Evolutionary conservation across 805 yeast genomes (phyloP), one percentile per base, ranked within the genome.

Genomic region (Kodamaea restingae): DNA sequence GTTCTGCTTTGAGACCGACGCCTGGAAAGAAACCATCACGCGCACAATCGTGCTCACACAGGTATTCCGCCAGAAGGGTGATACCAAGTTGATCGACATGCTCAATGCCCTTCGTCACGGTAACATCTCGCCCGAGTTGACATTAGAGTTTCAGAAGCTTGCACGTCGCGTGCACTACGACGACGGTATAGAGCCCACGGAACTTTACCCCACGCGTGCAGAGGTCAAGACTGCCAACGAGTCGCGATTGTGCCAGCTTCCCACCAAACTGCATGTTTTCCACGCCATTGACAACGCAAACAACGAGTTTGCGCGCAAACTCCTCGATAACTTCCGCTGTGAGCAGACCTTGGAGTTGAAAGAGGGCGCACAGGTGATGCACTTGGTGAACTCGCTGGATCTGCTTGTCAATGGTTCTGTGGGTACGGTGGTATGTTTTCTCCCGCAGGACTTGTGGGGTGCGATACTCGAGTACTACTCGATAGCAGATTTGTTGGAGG

Each of bases 311-410:
- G 49, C 49, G 32, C 42, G 56, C 14, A 56, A 63, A 24, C 52
- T 66, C 41, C 59, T 81, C 36, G 81, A 82, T 15, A 71, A 74
- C 33, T 67, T 87, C 28, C 81, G 90, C 84, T 95, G 93, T 32
- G 84, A 82, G 18, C 71, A 73, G 41, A 55, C 50, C 5, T 54
- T 93, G 11, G 70, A 66, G 2, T 63, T 93, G 47, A 91, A 90
- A 57, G 80, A 77, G 39, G 88, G 87, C 26, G 95, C 96, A 0
- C 98, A 93, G 60, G 97, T 93, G 1, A 90, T 93, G 96, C 80
- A 87, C 72, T 63, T 93, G 48, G 87, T 85, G 51, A 93, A 93
- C 56, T 39, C 43, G 7, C 71, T 75, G 20, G 90, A 86, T 47
- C 83, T 78, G 7, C 65, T 93, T 27, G 98, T 93, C 29, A 93